Percentiles rank a stretch among this genome's conserved stretches.
Evolutionary conservation across 2,329 filamentous ascomycete species (phyloP).

Genomic region (Paecilomyces sp.): DNA sequence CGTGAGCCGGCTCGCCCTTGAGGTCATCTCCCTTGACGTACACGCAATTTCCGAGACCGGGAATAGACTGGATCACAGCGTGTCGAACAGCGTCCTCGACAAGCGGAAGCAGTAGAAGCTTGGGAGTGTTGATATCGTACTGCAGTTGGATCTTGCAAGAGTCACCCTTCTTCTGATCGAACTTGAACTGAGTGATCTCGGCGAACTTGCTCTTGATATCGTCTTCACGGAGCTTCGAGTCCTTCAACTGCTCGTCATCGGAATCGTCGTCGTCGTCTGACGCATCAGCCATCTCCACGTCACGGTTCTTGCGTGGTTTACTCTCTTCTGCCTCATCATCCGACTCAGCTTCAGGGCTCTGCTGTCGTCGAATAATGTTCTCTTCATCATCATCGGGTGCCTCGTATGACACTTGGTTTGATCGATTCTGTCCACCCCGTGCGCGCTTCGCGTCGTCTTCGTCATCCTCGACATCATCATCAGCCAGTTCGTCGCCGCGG

Average conservation of each 20-base stretch:
- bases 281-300: slow-evolving; percentile 27
- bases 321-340: slow-evolving; percentile 45
- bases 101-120: slow-evolving; percentile 86
- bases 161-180: slow-evolving; percentile 65
- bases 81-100: slow-evolving; percentile 73
- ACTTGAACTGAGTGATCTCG: slow-evolving; percentile 70
- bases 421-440: slow-evolving; percentile 61
- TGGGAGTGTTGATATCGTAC: slow-evolving; percentile 73
- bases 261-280: slow-evolving; percentile 36
- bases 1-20: slow-evolving; percentile 39
- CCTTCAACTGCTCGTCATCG: slow-evolving; percentile 33
- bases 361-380: slow-evolving; percentile 60
- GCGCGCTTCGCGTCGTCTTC: slow-evolving; percentile 61
- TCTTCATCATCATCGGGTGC: slow-evolving; percentile 91
- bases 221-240: slow-evolving; percentile 49
- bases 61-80: slow-evolving; percentile 80
- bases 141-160: slow-evolving; percentile 77
- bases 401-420: slow-evolving; percentile 80
- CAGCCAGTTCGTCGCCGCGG: slow-evolving; percentile 52
- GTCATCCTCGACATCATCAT: slow-evolving; percentile 69
- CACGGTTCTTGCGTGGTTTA: slow-evolving; percentile 22
- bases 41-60: slow-evolving; percentile 66
- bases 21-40: slow-evolving; percentile 56
- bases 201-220: slow-evolving; percentile 57
- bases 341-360: slow-evolving; percentile 50